These are phyloP conservation scores for Helichrysum umbraculigerum DNA, from an alignment of 129 eudicot species.

Conservation along the genomic window DNA sequence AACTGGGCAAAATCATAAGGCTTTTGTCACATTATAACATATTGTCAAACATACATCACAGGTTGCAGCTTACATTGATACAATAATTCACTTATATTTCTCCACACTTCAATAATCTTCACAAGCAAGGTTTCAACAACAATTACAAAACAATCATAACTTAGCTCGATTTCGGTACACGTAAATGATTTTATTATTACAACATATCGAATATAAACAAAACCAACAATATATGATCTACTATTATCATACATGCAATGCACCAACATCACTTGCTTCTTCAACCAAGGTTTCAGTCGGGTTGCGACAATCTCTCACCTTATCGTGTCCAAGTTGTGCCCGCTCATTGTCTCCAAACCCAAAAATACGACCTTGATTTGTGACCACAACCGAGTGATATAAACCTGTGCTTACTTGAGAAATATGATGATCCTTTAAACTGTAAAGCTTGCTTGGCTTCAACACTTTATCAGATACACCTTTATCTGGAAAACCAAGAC, in stretches of 20 bases:
- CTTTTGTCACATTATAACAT: no score
- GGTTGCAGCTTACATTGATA: neutral
- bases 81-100: neutral
- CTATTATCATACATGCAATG: constrained; percentile 6
- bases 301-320: constrained; percentile 63
- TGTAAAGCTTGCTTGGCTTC: constrained; percentile 59
- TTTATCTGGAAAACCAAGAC: constrained; percentile 88
- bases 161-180: constrained; percentile 9
- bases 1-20: neutral
- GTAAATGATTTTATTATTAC: constrained; percentile 19
- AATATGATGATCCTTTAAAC: constrained; percentile 66
- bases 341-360: constrained; percentile 99
- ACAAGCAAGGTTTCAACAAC: neutral
- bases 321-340: constrained; percentile 88
- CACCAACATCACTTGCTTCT: constrained; percentile 30
- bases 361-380: constrained; percentile 63
- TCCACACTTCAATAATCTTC: neutral
- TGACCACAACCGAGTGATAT: constrained; percentile 82
- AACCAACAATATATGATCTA: neutral
- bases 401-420: constrained; percentile 90
- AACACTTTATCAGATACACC: constrained; percentile 72
- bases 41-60: neutral
- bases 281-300: constrained; percentile 75
- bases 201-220: constrained; percentile 17
- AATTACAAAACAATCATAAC: constrained; percentile 6